phyloP scores from a whole-genome alignment of 495 filamentous ascomycete genomes.

The Haplographium delicatum region DNA sequence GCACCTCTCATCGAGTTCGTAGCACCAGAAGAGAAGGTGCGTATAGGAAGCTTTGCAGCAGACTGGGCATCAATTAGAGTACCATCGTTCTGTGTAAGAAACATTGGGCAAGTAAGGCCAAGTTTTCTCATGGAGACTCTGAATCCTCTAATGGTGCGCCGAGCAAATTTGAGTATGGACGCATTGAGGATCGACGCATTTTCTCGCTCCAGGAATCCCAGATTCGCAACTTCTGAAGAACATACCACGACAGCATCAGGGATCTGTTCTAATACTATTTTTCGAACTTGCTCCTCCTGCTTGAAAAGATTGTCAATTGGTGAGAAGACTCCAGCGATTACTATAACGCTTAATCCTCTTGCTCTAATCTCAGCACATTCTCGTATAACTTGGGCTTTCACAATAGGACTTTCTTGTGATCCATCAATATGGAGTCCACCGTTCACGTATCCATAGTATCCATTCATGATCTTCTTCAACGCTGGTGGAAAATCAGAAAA shows the following conservation, averaged over 20 bases:
- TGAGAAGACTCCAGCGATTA: constrained; percentile 38
- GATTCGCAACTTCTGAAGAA: constrained; percentile 40
- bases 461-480: constrained; percentile 30
- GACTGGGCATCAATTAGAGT: constrained; percentile 38
- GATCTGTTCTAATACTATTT: too few species aligned
- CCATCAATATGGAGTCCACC: constrained; percentile 25
- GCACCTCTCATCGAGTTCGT: constrained; percentile 50
- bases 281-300: constrained; percentile 19
- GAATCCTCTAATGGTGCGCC: constrained; percentile 40
- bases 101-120: constrained; percentile 41
- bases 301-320: too few species aligned
- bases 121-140: constrained; percentile 37
- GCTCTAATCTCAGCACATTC: too few species aligned
- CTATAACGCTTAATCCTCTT: too few species aligned
- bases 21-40: constrained; percentile 46
- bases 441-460: constrained; percentile 29
- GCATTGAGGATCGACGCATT: constrained; percentile 52
- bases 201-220: constrained; percentile 46
- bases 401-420: too few species aligned
- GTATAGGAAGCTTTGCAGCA: constrained; percentile 42
- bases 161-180: constrained; percentile 38
- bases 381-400: too few species aligned
- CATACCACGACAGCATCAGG: too few species aligned
- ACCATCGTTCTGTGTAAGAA: constrained; percentile 50
- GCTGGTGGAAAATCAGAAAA: constrained; percentile 35